These are phyloP conservation scores for Bolboschoenoplectus hybrid DNA, from an alignment of 202 grass and related monocot genomes.

Conservation along the genomic window DNA sequence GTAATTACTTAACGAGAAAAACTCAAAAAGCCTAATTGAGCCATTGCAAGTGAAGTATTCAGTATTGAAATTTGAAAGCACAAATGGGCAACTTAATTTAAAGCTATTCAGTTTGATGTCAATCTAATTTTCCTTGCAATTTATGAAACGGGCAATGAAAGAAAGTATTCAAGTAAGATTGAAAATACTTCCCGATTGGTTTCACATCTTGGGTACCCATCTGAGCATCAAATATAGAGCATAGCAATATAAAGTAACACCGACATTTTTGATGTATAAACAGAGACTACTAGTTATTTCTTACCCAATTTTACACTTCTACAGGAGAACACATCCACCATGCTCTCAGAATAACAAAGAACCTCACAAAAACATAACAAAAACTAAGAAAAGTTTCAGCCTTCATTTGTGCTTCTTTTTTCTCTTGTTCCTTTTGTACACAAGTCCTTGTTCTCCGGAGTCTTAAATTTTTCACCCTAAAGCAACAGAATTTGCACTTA, in stretches of 20 bases:
- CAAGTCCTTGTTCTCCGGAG: neutral
- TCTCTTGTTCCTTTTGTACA: slow-evolving; percentile 25
- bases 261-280: slow-evolving; percentile 27
- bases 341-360: slow-evolving; percentile 9
- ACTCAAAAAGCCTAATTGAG: neutral
- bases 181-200: neutral
- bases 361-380: slow-evolving; percentile 14
- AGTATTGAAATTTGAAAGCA: neutral
- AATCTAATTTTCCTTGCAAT: neutral
- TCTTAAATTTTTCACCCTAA: neutral
- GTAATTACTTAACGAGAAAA: neutral
- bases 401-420: neutral
- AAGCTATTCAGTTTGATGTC: neutral
- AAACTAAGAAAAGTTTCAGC: slow-evolving; percentile 4
- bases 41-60: neutral
- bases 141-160: neutral
- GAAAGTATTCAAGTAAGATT: neutral
- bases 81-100: neutral
- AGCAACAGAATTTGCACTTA: slow-evolving; percentile 6
- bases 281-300: slow-evolving; percentile 22
- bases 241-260: neutral
- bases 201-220: neutral
- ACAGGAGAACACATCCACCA: neutral
- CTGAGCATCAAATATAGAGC: slow-evolving; percentile 5
- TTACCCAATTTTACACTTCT: slow-evolving; percentile 27